Evolutionary conservation across 257 asterid genomes (phyloP).

Genomic region (Prunella vulgaris): DNA sequence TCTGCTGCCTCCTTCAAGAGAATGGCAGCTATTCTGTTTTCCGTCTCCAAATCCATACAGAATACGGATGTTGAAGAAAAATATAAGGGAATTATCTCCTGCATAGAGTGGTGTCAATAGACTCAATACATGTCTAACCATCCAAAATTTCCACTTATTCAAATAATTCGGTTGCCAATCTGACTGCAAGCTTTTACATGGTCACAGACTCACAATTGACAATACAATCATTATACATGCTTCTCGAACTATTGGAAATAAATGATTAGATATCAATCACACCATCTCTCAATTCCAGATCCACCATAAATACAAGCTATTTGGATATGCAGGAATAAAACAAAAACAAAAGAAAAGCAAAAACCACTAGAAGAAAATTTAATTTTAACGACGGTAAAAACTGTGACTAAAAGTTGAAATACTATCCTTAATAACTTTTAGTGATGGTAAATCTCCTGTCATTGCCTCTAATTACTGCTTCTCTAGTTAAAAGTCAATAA

Average conservation of each 20-base stretch:
- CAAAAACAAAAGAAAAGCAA: not conserved
- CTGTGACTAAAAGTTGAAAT: no score
- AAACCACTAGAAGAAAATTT: no score
- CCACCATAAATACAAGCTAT: not conserved
- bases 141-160: not conserved
- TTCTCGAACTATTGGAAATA: not conserved
- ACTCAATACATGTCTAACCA: not conserved
- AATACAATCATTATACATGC: not conserved
- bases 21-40: conserved; percentile 77
- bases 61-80: not conserved
- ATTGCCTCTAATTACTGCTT: no score
- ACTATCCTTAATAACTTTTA: no score
- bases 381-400: no score
- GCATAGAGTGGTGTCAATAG: not conserved
- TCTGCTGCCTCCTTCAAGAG: conserved; percentile 91
- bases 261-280: not conserved
- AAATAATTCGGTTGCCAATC: not conserved
- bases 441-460: no score
- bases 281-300: not conserved
- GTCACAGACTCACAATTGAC: not conserved
- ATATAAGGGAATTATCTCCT: not conserved
- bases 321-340: not conserved
- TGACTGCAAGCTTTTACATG: not conserved
- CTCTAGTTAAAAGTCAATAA: no score
- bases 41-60: conserved; percentile 84